A percentile compares a stretch with the other conserved stretches of the same genome.
Conservation (phyloP, 2,329 filamentous ascomycete species). For the Aspergillus sp. region DNA sequence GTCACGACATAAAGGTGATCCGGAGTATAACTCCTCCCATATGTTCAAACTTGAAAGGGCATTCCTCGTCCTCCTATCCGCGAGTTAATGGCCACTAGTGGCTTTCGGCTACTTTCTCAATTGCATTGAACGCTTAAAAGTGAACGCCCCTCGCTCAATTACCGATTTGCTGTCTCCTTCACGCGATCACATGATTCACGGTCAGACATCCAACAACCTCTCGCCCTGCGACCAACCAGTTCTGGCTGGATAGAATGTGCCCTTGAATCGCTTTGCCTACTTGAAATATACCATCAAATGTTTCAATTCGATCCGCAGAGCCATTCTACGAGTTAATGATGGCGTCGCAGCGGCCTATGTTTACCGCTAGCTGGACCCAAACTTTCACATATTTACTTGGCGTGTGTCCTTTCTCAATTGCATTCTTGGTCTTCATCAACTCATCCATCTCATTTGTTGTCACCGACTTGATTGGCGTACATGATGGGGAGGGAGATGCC, state of each 20-base stretch:
- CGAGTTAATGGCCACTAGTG: neutral
- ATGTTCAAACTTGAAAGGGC: neutral
- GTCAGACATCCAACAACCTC: neutral
- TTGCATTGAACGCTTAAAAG: neutral
- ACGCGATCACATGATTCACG: neutral
- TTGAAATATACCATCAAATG: neutral
- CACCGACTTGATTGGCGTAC: constrained; percentile 64
- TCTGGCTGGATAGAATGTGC: neutral
- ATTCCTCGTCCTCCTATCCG: neutral
- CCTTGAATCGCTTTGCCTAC: neutral
- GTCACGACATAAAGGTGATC: neutral
- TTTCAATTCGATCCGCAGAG: neutral
- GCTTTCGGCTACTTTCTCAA: neutral
- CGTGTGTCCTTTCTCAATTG: constrained; percentile 67
- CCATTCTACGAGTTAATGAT: constrained; percentile 20
- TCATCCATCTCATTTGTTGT: constrained; percentile 67
- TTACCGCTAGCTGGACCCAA: constrained; percentile 63
- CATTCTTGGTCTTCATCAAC: constrained; percentile 69
- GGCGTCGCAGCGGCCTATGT: constrained; percentile 42
- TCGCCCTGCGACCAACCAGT: neutral
- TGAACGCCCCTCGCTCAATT: neutral
- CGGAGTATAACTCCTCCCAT: neutral
- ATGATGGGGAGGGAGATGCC: constrained; percentile 61
- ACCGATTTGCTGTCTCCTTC: neutral
- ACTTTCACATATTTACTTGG: constrained; percentile 64